Evolutionary conservation across 306 rosid genomes (phyloP).

Genomic region (Hippophae tibetana): DNA sequence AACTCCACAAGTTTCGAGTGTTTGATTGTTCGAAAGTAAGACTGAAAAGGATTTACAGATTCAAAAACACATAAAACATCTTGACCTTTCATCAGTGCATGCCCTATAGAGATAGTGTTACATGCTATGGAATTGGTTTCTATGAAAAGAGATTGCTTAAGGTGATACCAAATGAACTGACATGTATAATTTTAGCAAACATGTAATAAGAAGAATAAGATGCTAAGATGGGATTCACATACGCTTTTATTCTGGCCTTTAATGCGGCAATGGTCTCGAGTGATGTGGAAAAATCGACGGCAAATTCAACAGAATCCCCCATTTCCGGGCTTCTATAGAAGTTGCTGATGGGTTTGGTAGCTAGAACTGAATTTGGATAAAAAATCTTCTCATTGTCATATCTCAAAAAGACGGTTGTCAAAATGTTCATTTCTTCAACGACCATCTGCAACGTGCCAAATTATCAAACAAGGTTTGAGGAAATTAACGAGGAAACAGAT

Average conservation of each 20-base stretch:
- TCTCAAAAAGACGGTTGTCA: conserved; percentile 66
- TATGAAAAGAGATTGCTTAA: no score
- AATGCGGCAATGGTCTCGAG: conserved; percentile 57
- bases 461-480: conserved; percentile 10
- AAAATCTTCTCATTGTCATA: conserved; percentile 72
- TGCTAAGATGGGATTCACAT: conserved; percentile 11
- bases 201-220: neutral
- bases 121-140: no score
- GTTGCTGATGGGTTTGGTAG: conserved; percentile 75
- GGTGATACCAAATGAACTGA: no score
- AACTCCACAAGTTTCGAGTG: no score
- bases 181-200: no score
- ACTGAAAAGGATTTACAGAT: no score
- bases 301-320: conserved; percentile 61
- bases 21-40: no score
- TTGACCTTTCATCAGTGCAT: no score
- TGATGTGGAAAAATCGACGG: conserved; percentile 60
- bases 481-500: neutral
- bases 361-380: conserved; percentile 75
- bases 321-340: conserved; percentile 84
- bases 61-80: no score
- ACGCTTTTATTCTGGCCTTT: conserved; percentile 50
- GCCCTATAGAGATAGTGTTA: no score
- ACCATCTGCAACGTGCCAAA: conserved; percentile 41
- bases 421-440: conserved; percentile 89